These are phyloP conservation scores for Solanum peruvianum DNA, from an alignment of 257 asterid genomes.

Conservation along the genomic window DNA sequence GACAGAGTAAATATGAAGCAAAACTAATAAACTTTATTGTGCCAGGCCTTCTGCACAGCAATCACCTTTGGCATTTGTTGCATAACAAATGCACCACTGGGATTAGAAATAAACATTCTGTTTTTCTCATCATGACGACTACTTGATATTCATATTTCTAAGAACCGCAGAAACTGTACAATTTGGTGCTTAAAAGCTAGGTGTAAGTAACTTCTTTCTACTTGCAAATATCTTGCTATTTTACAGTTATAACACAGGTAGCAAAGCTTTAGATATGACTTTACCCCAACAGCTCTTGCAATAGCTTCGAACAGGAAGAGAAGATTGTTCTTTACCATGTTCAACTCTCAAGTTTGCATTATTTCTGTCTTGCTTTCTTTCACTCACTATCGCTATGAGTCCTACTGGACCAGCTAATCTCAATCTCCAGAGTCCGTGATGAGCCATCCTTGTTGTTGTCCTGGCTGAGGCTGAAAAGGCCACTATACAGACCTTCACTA, in stretches of 20 bases:
- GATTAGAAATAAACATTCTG: background rate
- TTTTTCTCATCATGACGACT: background rate
- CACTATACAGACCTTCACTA: slow-evolving; percentile 63
- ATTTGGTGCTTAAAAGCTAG: background rate
- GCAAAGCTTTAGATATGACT: background rate
- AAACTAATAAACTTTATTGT: background rate
- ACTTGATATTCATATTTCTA: background rate
- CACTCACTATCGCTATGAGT: slow-evolving; percentile 16
- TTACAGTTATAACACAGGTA: background rate
- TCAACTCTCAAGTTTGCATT: background rate
- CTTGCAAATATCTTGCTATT: background rate
- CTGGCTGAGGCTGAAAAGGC: slow-evolving; percentile 46
- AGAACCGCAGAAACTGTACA: background rate
- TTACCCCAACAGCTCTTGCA: background rate
- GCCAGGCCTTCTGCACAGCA: background rate
- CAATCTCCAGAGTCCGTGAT: slow-evolving; percentile 55
- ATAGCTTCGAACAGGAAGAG: background rate
- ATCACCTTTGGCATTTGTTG: background rate
- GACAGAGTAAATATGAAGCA: background rate
- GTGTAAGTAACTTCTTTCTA: background rate
- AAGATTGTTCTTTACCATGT: background rate
- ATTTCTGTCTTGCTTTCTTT: background rate
- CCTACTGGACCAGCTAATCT: slow-evolving; percentile 66
- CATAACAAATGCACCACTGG: background rate
- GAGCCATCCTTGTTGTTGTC: slow-evolving; percentile 43